These are phyloP conservation scores for Penicillium sp. DNA, from an alignment of 2,329 filamentous ascomycete genomes.

Conservation along the genomic window DNA sequence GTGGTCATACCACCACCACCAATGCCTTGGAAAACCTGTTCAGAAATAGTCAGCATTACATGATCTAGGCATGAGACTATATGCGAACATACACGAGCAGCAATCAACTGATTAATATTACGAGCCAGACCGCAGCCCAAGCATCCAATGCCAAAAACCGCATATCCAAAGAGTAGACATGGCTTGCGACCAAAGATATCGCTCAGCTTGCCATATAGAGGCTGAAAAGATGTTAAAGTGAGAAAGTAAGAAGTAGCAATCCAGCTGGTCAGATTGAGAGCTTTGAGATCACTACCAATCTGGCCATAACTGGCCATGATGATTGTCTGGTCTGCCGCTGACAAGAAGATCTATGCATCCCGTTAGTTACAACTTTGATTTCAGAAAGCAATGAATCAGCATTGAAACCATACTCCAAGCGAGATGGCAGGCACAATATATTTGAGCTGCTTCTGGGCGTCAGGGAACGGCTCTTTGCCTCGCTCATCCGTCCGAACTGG, in stretches of 20 bases:
- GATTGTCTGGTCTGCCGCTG: slow-evolving; percentile 67
- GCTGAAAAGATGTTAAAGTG: slow-evolving; percentile 66
- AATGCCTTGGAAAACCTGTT: slow-evolving; percentile 50
- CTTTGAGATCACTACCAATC: slow-evolving; percentile 66
- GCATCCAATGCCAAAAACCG: slow-evolving; percentile 44
- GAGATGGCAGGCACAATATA: slow-evolving; percentile 55
- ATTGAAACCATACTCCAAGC: slow-evolving; percentile 46
- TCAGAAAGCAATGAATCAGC: not conserved
- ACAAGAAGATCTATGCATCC: slow-evolving; percentile 55
- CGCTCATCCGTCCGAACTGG: slow-evolving; percentile 12
- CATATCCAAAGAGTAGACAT: slow-evolving; percentile 44
- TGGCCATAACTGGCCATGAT: slow-evolving; percentile 68
- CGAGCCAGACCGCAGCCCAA: slow-evolving; percentile 50
- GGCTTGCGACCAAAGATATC: slow-evolving; percentile 51
- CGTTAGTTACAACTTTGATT: not conserved
- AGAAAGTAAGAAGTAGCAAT: slow-evolving; percentile 64
- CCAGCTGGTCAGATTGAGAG: slow-evolving; percentile 67
- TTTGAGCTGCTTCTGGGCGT: slow-evolving; percentile 44
- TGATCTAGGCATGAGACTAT: slow-evolving; percentile 32
- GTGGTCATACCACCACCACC: slow-evolving; percentile 65
- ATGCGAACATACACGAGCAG: slow-evolving; percentile 43
- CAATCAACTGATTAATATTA: slow-evolving; percentile 57
- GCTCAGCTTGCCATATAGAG: slow-evolving; percentile 52
- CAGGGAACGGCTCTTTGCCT: slow-evolving; percentile 32
- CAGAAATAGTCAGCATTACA: slow-evolving; percentile 9